Conservation (phyloP, 2,329 filamentous ascomycete genomes). For the Penicillium sp. region DNA sequence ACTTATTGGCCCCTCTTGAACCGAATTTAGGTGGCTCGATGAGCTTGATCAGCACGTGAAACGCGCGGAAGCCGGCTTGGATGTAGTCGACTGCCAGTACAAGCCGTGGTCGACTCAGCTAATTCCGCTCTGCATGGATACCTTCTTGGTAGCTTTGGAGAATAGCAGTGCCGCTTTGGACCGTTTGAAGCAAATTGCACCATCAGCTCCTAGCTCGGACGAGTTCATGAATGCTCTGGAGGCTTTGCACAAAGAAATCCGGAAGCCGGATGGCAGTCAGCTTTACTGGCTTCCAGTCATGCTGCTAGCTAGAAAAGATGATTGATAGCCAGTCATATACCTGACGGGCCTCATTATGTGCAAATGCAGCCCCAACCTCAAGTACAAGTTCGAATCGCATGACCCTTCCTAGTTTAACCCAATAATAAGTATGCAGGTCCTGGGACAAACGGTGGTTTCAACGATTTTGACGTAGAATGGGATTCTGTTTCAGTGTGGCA, state of each 20-base stretch:
- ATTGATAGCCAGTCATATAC: background rate
- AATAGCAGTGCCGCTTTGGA: background rate
- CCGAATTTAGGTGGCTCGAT: background rate
- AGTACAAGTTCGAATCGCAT: too few relatives aligned
- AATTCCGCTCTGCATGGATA: background rate
- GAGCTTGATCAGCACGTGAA: constrained; percentile 1
- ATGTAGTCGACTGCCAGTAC: constrained; percentile 1
- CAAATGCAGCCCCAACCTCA: too few relatives aligned
- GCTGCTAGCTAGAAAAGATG: background rate
- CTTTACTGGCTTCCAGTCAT: constrained; percentile 4
- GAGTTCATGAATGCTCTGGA: background rate
- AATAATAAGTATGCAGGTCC: too few relatives aligned
- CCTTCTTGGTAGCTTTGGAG: background rate
- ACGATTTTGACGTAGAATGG: too few relatives aligned
- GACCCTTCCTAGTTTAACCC: too few relatives aligned
- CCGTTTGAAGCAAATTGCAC: background rate
- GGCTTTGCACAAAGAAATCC: background rate
- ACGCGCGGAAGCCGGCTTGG: background rate
- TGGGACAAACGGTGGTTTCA: too few relatives aligned
- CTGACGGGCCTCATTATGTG: too few relatives aligned
- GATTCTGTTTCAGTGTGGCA: too few relatives aligned
- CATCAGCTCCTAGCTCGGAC: background rate
- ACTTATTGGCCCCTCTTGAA: background rate
- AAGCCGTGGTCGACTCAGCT: background rate
- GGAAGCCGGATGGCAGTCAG: background rate